Evolutionary conservation across 108 stramenopile species (phyloP), one percentile per base, ranked within the genome.

Genomic region (Nitzschia palea): DNA sequence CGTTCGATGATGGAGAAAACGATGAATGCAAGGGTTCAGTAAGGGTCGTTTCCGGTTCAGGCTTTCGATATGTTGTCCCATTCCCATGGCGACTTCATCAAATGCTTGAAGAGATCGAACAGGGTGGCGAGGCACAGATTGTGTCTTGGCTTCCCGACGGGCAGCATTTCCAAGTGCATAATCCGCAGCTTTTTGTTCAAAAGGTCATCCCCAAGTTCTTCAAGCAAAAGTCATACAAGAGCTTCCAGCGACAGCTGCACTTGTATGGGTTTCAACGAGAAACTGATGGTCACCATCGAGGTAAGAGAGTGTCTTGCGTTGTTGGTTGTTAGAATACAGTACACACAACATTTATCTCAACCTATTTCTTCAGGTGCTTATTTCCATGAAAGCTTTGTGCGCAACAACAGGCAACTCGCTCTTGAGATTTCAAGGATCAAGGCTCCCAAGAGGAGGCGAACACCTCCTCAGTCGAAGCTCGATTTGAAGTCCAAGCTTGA

Each of bases 201-300:
- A 63, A 68, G 34, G 77, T 81, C 32, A 76, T 86, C 44, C 79
- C 86, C 3, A 64, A 45, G 17, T 84, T 76, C 33, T 86, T 86
- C 61, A 71, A 71, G 56, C 81, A 85, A 36, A 81, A 78, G 20
- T 76, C 73, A 20, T 79, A 73, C 31, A 72, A 76, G 30, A 77
- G 75, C 28, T 93, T 93, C 52, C 88, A 86, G 48, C 71, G 91
- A 2, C 88, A 93, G 55, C 72, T 93, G 34, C 83, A 83, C 42
- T 47, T 89, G 9, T 93, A 89, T 58, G 87, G 84, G 34, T 88
- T 88, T 51, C 74, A 79, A 47, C 67, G 80, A 47, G 63, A 36
- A 28, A 36, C 62, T 15, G 71, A 72, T 17, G 59, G 50, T 4
- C 55, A 54, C 9, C 36, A 72, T 44, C 50, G 62, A 65, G 71